Evolutionary conservation across 306 rosid genomes (phyloP).

Genomic region (Mucuna pruriens): DNA sequence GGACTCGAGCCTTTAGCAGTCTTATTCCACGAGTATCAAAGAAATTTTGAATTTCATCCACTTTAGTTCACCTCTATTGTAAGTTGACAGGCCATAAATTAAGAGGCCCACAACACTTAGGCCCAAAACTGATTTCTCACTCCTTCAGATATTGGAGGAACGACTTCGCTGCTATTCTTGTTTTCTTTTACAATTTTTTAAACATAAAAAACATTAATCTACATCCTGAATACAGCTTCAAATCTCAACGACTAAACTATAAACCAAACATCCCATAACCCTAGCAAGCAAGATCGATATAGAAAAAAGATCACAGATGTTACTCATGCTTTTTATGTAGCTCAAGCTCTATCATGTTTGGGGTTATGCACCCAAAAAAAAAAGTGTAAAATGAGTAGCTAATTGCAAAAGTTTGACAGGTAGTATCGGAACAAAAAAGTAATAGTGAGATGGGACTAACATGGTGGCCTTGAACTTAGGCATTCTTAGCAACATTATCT

Average conservation of each 20-base stretch:
- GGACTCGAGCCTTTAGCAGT: not conserved
- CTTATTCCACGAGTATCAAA: not conserved
- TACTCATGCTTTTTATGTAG: not conserved
- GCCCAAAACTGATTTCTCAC: not conserved
- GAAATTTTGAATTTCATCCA: not conserved
- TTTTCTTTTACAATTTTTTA: not conserved
- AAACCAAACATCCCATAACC: slow-evolving; percentile 6
- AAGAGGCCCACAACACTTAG: not conserved
- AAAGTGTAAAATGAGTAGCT: slow-evolving; percentile 30
- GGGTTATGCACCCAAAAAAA: not conserved
- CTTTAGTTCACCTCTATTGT: not conserved
- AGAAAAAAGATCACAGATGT: no score
- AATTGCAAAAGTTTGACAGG: not conserved
- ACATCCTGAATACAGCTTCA: not conserved
- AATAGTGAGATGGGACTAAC: slow-evolving; percentile 19
- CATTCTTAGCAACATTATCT: slow-evolving; percentile 32
- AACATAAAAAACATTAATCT: not conserved
- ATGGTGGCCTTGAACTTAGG: slow-evolving; percentile 13
- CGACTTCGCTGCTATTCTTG: not conserved
- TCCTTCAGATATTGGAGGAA: not conserved
- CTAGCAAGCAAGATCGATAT: not conserved
- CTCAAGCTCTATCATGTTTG: not conserved
- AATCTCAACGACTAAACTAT: not conserved
- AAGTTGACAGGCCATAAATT: not conserved
- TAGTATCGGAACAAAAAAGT: not conserved